These are phyloP conservation scores for Plasmodium vivax DNA, from an alignment of 169 alveolate species.

Conservation along the genomic window DNA sequence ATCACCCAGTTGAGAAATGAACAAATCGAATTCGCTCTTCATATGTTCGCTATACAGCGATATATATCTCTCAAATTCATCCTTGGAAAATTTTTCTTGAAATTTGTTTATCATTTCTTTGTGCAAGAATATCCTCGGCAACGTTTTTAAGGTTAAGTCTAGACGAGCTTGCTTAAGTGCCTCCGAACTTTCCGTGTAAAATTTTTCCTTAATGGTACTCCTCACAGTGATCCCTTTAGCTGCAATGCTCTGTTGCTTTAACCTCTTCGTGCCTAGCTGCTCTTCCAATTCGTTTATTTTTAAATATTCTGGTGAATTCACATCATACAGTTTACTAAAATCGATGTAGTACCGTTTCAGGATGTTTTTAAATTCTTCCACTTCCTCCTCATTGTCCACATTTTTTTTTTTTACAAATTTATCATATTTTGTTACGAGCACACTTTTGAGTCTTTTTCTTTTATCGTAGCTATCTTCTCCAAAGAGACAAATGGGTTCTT, in stretches of 20 bases:
- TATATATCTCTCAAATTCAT: slow-evolving; percentile 81
- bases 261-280: slow-evolving; percentile 70
- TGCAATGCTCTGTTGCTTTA: neutral
- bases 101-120: slow-evolving; percentile 78
- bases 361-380: slow-evolving; percentile 82
- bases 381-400: slow-evolving; percentile 77
- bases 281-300: slow-evolving; percentile 71
- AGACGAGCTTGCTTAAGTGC: slow-evolving; percentile 74
- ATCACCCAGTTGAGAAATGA: slow-evolving; percentile 82
- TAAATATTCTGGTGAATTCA: slow-evolving; percentile 70
- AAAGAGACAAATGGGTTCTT: slow-evolving; percentile 84
- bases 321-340: slow-evolving; percentile 79
- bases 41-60: slow-evolving; percentile 77
- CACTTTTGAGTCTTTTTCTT: slow-evolving; percentile 81
- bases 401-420: slow-evolving; percentile 73
- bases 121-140: slow-evolving; percentile 70
- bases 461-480: slow-evolving; percentile 86
- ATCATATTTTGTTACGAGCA: slow-evolving; percentile 81
- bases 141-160: slow-evolving; percentile 74
- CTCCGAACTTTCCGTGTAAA: slow-evolving; percentile 81
- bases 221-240: neutral
- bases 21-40: slow-evolving; percentile 76
- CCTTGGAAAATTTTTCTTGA: slow-evolving; percentile 76
- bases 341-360: slow-evolving; percentile 82
- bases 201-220: slow-evolving; percentile 65